Percentiles rank a stretch among this genome's conserved stretches.
Evolutionary conservation across 257 asterid species (phyloP).

Genomic region (Rehmannia glutinosa): DNA sequence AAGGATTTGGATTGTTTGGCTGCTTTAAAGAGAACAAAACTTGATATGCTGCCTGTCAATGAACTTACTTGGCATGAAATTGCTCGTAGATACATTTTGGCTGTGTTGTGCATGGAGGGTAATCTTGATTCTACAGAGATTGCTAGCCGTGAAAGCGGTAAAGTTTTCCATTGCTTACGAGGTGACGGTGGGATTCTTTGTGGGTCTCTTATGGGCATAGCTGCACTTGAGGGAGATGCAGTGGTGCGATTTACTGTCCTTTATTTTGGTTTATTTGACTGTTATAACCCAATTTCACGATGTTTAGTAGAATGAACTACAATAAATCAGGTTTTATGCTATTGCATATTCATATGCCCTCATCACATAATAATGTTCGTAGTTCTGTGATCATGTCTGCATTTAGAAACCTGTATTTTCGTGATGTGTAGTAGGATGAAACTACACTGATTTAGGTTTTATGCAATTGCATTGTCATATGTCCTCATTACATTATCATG

Average conservation of each 20-base stretch:
- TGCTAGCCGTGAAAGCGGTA: conserved; percentile 83
- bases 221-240: conserved; percentile 93
- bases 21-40: conserved; percentile 58
- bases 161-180: conserved; percentile 77
- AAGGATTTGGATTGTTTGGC: conserved; percentile 68
- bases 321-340: neutral
- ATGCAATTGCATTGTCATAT: no score
- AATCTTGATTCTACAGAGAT: conserved; percentile 80
- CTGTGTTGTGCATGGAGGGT: conserved; percentile 75
- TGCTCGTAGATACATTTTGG: conserved; percentile 77
- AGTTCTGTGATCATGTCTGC: neutral
- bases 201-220: conserved; percentile 82
- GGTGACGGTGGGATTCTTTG: conserved; percentile 96
- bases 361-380: neutral
- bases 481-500: no score
- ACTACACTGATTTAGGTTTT: no score
- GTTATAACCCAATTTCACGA: conserved; percentile 1
- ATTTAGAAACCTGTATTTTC: neutral
- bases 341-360: neutral
- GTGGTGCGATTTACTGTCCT: conserved; percentile 46
- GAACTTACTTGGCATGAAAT: conserved; percentile 96
- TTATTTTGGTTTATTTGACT: conserved; percentile 4
- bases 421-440: no score
- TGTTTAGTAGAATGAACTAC: neutral
- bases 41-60: conserved; percentile 74